Evolutionary conservation across 1,284 basidiomycete species (phyloP).

Genomic region (Filobasidium uniguttulatum): DNA sequence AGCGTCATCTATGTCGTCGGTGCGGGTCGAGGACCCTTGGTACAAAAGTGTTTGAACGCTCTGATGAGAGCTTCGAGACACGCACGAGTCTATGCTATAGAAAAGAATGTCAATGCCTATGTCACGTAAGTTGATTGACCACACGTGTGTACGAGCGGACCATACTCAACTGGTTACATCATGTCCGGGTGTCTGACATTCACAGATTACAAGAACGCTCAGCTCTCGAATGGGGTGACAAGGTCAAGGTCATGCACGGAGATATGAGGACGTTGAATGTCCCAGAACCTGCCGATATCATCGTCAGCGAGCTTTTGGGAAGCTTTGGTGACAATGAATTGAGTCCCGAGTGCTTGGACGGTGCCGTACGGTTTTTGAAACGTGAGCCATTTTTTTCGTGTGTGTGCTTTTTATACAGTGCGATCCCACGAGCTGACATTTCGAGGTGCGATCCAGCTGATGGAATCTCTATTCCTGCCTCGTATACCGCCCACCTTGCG

Average conservation of each 20-base stretch:
- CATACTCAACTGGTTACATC: too few species aligned
- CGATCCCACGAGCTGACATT: not conserved
- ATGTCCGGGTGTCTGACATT: not conserved
- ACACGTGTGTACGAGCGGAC: not conserved
- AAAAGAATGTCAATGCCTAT: constrained; percentile 90
- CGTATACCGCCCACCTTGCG: constrained; percentile 87
- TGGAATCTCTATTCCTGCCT: constrained; percentile 90
- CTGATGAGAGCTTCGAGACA: constrained; percentile 54
- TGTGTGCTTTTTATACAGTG: constrained; percentile 17
- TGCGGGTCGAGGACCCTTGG: constrained; percentile 86
- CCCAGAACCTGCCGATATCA: constrained; percentile 76
- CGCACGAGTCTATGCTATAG: constrained; percentile 70
- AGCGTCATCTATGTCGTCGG: constrained; percentile 83
- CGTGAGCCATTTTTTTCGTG: constrained; percentile 42
- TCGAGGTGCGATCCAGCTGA: constrained; percentile 5
- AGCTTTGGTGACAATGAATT: constrained; percentile 98
- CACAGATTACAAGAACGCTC: constrained; percentile 65
- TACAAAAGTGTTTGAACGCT: constrained; percentile 71
- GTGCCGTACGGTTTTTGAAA: constrained; percentile 82
- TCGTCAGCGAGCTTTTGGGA: constrained; percentile 90
- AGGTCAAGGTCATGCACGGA: constrained; percentile 70
- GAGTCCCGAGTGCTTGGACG: constrained; percentile 92
- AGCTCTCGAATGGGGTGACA: constrained; percentile 65
- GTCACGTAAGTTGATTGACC: constrained; percentile 55
- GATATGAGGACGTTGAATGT: constrained; percentile 80